Base-by-base conservation (phyloP, 768 basidiomycete genomes). In the Strobilomyces confusus region DNA sequence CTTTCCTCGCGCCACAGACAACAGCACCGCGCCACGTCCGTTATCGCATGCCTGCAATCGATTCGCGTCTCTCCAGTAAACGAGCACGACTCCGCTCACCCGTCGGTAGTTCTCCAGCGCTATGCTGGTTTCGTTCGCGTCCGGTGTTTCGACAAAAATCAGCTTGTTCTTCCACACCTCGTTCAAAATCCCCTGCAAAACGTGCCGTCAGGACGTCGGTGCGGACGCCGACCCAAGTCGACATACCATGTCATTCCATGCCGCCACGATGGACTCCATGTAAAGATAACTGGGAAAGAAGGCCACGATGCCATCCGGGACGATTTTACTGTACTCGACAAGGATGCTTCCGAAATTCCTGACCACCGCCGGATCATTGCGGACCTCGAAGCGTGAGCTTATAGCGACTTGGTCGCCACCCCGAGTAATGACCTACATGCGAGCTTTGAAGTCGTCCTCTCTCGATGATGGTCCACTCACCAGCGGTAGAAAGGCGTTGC, bases 201-300 rank as follows among this genome's bases (percentile, higher is more conserved):
- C 36, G 12, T 54, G 15, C 17, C 48, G 42, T 56, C 54, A 49
- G 40, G 5, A 48, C 49, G 8, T 25, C 5, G 3, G 9, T 9
- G 4, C 19, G 22, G 1, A 34, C 20, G 33, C 26, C 34, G 29
- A 29, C 29, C 6, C 6, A 29, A 45, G 14, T 42, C 26, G 43
- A 73, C 87, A 48, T 68, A 95, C 97, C 97, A 99, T 99, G 70
- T 99, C 97, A 66, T 98, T 98, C 97, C 97, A 99, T n/a, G 97
- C 97, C 2, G 94, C 93, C 12, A 98, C 97, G 54, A 99, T 99
- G 22, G 92, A 94, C 71, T 99, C 97, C 97, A 99, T 99, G 71
- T 99, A 99, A 14, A 99, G 83, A 73, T 99, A 99, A 72, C 91
- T 93, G 19, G 97, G 97, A 73, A 99, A 99, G 79, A 99, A 99